A percentile compares a stretch with the other conserved stretches of the same genome.
Evolutionary conservation across 2,329 filamentous ascomycete species (phyloP).

Genomic region (Fusarium coicis): DNA sequence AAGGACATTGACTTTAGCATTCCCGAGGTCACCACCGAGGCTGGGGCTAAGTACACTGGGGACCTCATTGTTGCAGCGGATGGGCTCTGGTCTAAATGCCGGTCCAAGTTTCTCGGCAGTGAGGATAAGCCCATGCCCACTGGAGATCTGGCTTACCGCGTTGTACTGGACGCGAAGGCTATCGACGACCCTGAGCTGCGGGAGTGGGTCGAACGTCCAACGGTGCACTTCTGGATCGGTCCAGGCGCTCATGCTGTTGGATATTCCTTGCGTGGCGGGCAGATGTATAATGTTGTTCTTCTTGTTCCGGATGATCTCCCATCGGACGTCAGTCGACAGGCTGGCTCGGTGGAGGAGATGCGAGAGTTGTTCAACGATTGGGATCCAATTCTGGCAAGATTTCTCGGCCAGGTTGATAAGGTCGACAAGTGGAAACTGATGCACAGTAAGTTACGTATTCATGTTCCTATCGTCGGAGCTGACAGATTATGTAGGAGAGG

Average conservation of each 20-base stretch:
- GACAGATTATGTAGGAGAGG: background rate
- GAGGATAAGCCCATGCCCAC: constrained; percentile 65
- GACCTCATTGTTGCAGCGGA: constrained; percentile 67
- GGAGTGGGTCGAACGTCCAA: constrained; percentile 62
- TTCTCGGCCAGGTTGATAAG: constrained; percentile 4
- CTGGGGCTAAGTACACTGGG: constrained; percentile 48
- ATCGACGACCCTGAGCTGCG: constrained; percentile 62
- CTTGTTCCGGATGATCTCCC: constrained; percentile 72
- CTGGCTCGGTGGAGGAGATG: constrained; percentile 16
- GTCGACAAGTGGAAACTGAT: constrained; percentile 14
- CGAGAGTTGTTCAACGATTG: constrained; percentile 1
- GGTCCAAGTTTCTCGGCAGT: constrained; percentile 58
- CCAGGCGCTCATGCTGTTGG: constrained; percentile 69
- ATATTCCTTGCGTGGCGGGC: constrained; percentile 69
- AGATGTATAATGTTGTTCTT: constrained; percentile 73
- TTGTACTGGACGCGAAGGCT: constrained; percentile 64
- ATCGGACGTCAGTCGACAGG: constrained; percentile 52
- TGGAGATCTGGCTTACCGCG: constrained; percentile 73
- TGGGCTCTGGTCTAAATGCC: constrained; percentile 70
- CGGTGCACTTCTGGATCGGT: constrained; percentile 72
- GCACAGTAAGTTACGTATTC: background rate
- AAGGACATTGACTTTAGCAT: constrained; percentile 59
- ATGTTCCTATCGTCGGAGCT: accelerated
- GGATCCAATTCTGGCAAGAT: constrained; percentile 11
- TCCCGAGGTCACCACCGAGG: constrained; percentile 53